Conservation (phyloP, 768 basidiomycete genomes). For the Termitomyces sp. region DNA sequence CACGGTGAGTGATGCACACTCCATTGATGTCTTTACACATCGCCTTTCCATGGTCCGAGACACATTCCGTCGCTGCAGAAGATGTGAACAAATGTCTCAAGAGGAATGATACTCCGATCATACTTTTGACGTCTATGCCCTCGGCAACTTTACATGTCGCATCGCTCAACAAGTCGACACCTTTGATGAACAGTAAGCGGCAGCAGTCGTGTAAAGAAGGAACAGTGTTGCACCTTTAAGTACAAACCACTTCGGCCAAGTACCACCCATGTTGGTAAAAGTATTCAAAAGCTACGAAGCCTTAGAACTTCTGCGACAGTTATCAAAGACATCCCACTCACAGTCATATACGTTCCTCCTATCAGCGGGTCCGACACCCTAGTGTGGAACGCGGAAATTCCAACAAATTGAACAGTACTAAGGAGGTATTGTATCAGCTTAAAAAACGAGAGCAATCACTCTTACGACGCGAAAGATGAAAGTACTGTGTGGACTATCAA, state of each 20-base stretch:
- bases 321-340: conserved; percentile 30
- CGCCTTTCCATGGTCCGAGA: conserved; percentile 86
- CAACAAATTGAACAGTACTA: conserved; percentile 98
- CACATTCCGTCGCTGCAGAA: conserved; percentile 72
- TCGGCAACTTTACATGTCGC: conserved; percentile 78
- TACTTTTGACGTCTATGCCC: conserved; percentile 53
- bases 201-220: not conserved
- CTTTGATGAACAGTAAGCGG: conserved; percentile 29
- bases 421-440: not conserved
- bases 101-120: conserved; percentile 2
- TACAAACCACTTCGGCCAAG: conserved; percentile 96
- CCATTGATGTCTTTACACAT: conserved; percentile 73
- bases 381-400: conserved; percentile 98
- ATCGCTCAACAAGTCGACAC: conserved; percentile 83
- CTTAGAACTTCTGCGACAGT: not conserved
- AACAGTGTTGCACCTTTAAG: conserved; percentile 59
- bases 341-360: conserved; percentile 99
- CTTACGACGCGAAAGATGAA: conserved; percentile 82
- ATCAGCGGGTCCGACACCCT: conserved; percentile 94
- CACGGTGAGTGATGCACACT: conserved; percentile 73
- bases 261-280: conserved; percentile 93
- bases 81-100: not conserved
- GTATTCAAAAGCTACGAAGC: conserved; percentile 79
- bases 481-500: conserved; percentile 79
- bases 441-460: not conserved